Conservation (phyloP, 2,329 filamentous ascomycete genomes). For the Aspergillus versicolor region DNA sequence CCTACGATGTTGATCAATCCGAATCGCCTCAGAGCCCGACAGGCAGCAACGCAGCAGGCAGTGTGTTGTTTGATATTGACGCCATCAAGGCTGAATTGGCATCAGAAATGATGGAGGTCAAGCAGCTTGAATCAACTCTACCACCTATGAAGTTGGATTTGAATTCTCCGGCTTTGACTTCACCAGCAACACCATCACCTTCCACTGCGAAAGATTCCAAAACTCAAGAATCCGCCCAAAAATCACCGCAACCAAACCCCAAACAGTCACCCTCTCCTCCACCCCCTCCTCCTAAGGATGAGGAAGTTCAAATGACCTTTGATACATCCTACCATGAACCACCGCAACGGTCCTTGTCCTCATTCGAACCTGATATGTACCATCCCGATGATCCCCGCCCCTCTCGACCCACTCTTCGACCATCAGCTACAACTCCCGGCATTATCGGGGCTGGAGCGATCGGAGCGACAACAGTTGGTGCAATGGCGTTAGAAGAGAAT, state of each 20-base stretch:
- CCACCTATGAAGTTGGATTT: constrained; percentile 83
- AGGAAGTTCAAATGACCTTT: constrained; percentile 66
- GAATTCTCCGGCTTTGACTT: constrained; percentile 25
- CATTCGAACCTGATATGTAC: constrained; percentile 14
- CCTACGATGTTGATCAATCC: constrained; percentile 69
- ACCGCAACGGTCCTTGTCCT: constrained; percentile 21
- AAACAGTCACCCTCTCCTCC: constrained; percentile 18
- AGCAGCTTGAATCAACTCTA: constrained; percentile 81
- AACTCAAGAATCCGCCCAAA: constrained; percentile 40
- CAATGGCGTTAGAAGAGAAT: constrained; percentile 50
- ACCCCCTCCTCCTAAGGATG: constrained; percentile 20
- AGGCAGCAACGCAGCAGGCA: constrained; percentile 33
- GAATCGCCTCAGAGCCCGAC: constrained; percentile 27
- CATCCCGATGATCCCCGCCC: constrained; percentile 12
- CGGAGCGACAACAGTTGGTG: constrained; percentile 23
- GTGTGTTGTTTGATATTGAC: constrained; percentile 89
- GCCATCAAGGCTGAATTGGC: constrained; percentile 86
- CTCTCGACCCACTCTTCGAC: constrained; percentile 29
- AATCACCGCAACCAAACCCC: constrained; percentile 21
- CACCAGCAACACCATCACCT: constrained; percentile 22
- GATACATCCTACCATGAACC: constrained; percentile 60
- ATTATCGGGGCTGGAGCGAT: constrained; percentile 20
- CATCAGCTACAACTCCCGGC: constrained; percentile 32
- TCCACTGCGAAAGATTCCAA: constrained; percentile 40
- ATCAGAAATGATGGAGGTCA: constrained; percentile 67